These are phyloP conservation scores for Whalleya microplaca DNA, from an alignment of 2,329 filamentous ascomycete species.

Conservation along the genomic window DNA sequence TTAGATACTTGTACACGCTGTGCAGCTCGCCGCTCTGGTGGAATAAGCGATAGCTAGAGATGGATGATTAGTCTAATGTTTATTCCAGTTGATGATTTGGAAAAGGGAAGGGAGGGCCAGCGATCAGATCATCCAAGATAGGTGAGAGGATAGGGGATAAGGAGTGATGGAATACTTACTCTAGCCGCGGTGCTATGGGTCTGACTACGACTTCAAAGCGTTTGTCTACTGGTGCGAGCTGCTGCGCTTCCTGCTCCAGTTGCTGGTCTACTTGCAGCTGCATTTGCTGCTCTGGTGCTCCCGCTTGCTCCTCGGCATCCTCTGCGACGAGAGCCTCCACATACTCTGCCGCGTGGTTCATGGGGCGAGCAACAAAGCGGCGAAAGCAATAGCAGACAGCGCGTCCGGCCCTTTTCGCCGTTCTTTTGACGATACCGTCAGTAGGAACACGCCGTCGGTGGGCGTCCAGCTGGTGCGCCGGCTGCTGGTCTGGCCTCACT, in stretches of 20 bases:
- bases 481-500: neutral
- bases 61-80: too few relatives aligned
- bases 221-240: neutral
- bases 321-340: too few relatives aligned
- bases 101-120: neutral
- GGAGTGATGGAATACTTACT: neutral
- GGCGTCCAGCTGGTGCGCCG: neutral
- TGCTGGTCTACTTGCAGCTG: too few relatives aligned
- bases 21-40: slow-evolving; percentile 1
- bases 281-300: neutral
- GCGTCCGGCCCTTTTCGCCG: too few relatives aligned
- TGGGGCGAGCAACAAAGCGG: too few relatives aligned
- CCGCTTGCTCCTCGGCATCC: neutral
- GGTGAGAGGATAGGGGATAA: neutral
- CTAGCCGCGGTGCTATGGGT: slow-evolving; percentile 14
- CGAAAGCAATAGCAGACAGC: neutral
- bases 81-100: too few relatives aligned
- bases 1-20: slow-evolving; percentile 20
- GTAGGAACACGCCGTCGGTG: neutral
- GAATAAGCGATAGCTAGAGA: too few relatives aligned
- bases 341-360: too few relatives aligned
- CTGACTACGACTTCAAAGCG: neutral
- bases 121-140: too few relatives aligned
- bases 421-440: slow-evolving; percentile 2
- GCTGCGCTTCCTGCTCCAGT: too few relatives aligned